phyloP scores from a whole-genome alignment of 2,329 filamentous ascomycete species.

The Aspergillus fumigatus region DNA sequence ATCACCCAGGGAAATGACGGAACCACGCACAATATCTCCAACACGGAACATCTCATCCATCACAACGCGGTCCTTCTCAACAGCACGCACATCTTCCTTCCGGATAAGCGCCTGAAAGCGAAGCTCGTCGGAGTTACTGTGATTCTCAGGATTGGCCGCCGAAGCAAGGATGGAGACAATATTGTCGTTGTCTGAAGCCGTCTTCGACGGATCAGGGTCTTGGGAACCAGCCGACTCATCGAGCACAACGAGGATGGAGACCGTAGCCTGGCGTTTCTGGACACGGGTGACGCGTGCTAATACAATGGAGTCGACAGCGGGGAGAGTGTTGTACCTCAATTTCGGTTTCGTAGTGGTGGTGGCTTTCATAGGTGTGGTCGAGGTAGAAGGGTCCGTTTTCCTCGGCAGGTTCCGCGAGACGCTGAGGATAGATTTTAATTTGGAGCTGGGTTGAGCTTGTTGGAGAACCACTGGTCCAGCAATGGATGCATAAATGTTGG shows the following conservation, averaged over 20 bases:
- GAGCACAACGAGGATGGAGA: constrained; percentile 80
- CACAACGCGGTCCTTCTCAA: constrained; percentile 91
- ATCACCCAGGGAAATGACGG: constrained; percentile 87
- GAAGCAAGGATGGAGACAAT: constrained; percentile 35
- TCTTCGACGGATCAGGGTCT: constrained; percentile 17
- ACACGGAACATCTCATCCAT: constrained; percentile 88
- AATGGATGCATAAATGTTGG: constrained; percentile 75
- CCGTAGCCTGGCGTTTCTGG: constrained; percentile 75
- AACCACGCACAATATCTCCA: constrained; percentile 83
- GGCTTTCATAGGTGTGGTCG: constrained; percentile 1
- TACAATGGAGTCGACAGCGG: constrained; percentile 74
- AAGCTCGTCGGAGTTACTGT: constrained; percentile 56
- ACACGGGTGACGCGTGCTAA: constrained; percentile 83
- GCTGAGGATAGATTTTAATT: constrained; percentile 39
- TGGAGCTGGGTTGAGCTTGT: constrained; percentile 34
- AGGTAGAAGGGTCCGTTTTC: neutral
- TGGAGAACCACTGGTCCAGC: constrained; percentile 64
- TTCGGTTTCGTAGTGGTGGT: constrained; percentile 18
- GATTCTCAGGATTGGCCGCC: constrained; percentile 38
- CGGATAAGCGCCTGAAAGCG: constrained; percentile 78
- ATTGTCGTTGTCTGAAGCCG: constrained; percentile 34
- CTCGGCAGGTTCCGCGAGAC: constrained; percentile 20
- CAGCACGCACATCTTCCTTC: constrained; percentile 86
- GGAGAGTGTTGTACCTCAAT: constrained; percentile 66
- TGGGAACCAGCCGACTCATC: constrained; percentile 34